These are phyloP conservation scores for Trichoderma breve DNA, from an alignment of 2,329 filamentous ascomycete species.

Conservation along the genomic window DNA sequence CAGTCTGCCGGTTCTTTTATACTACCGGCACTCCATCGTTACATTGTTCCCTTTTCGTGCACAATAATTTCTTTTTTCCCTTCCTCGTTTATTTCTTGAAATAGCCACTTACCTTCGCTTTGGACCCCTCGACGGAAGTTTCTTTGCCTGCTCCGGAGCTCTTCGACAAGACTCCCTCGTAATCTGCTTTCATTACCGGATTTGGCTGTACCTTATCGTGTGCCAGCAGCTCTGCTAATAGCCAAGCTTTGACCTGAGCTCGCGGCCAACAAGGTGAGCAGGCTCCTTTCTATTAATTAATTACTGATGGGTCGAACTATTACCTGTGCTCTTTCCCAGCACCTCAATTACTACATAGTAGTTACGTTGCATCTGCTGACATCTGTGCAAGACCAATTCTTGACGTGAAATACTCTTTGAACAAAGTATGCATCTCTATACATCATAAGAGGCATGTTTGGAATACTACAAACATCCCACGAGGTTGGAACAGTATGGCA, in stretches of 20 bases:
- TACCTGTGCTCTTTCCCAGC: background rate
- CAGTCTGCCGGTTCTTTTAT: conserved; percentile 18
- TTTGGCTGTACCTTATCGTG: background rate
- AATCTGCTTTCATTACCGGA: background rate
- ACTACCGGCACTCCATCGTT: conserved; percentile 19
- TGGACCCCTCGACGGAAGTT: background rate
- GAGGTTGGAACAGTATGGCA: conserved; percentile 42
- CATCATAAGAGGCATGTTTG: conserved; percentile 24
- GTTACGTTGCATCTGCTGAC: conserved; percentile 10
- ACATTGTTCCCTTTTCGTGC: conserved; percentile 12
- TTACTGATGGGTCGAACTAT: background rate
- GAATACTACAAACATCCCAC: conserved; percentile 23
- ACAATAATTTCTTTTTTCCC: conserved; percentile 9
- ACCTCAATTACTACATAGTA: background rate
- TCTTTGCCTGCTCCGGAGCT: background rate
- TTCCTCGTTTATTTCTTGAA: background rate
- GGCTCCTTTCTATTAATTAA: background rate
- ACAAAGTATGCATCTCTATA: conserved; percentile 15
- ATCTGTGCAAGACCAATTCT: background rate
- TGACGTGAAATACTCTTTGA: background rate
- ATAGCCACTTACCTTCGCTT: background rate
- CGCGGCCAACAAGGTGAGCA: background rate
- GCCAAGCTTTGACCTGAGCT: background rate
- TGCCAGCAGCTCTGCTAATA: background rate
- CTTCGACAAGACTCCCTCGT: background rate